These are phyloP conservation scores for Epichloe scottii DNA, from an alignment of 2,329 filamentous ascomycete species.

Conservation along the genomic window DNA sequence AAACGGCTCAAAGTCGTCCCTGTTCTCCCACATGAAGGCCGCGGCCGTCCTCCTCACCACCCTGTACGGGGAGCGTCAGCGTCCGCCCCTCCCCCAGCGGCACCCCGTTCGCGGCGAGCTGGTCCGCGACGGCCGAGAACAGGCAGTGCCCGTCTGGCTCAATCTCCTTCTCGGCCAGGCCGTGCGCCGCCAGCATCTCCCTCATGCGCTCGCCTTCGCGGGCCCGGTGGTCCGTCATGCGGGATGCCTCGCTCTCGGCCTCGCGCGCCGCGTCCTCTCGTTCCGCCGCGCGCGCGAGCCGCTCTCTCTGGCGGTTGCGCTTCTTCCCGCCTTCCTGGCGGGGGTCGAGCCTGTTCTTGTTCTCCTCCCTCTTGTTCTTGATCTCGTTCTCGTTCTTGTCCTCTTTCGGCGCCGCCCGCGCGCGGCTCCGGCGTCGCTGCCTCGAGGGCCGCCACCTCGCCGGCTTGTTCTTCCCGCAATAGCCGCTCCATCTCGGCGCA, in stretches of 20 bases:
- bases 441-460: constrained; percentile 42
- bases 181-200: constrained; percentile 47
- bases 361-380: not conserved
- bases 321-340: constrained; percentile 42
- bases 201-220: constrained; percentile 61
- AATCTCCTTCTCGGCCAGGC: constrained; percentile 65
- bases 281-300: constrained; percentile 79
- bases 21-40: constrained; percentile 60
- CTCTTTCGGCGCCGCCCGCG: too few relatives aligned
- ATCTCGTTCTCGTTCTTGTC: not conserved
- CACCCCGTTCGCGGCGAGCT: constrained; percentile 1
- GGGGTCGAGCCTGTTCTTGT: not conserved
- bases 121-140: constrained; percentile 52
- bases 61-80: constrained; percentile 42
- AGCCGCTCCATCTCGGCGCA: constrained; percentile 58
- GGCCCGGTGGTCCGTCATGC: constrained; percentile 59
- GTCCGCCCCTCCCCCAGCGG: not conserved
- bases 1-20: constrained; percentile 76
- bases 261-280: constrained; percentile 54
- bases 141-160: constrained; percentile 88
- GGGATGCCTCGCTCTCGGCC: constrained; percentile 63
- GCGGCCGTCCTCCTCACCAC: constrained; percentile 59
- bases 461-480: constrained; percentile 52
- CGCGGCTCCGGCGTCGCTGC: too few relatives aligned
- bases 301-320: constrained; percentile 81